Evolutionary conservation across 495 filamentous ascomycete genomes (phyloP), one percentile per base, ranked within the genome.

Genomic region (Podospora anserina): DNA sequence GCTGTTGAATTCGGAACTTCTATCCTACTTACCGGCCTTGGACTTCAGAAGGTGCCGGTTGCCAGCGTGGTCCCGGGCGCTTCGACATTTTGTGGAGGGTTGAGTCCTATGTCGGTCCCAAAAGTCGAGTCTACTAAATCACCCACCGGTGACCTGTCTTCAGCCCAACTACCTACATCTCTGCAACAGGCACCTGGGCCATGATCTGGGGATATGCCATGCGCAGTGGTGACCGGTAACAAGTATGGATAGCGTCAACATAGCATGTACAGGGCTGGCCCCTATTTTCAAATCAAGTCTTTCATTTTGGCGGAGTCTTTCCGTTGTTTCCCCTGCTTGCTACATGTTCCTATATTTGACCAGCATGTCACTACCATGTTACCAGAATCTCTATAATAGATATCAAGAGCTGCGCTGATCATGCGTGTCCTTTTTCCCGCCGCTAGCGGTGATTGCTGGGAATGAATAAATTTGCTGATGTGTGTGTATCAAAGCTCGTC

Each of bases 401-500:
- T 5, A 7, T 32, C 30, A 32, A 32, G 30, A 32, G 30, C 30
- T 32, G 30, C 7, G 30, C 1, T 32, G 30, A 32, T 7, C 4
- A 32, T 32, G 30, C 4, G 7, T 32, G 30, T 32, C 30, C 0
- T 6, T 32, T 7, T 7, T 32, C 30, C 23, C 23, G 23, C 23
- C 1, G 23, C 1, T 23, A 1, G 20, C 23, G 23, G 1, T 23
- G 23, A 23, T 23, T 23, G 23, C 23, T 23, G 23, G 23, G 2
- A 23, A 23, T 23, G 23, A 23, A 23, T 2, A 23, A 23, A 32
- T 7, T 32, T 32, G 30, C 30, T 32, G 30, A 7, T 32, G 30
- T 32, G 30, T 32, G 9, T 16, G 23, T 23, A 23, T 49, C 61
- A 70, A 5, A 70, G 61, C 59, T 70, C 68, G 30, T 70, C 68